Evolutionary conservation across 208 protist species (phyloP), one percentile per base, ranked within the genome.

Genomic region (Trypanosoma avium): DNA sequence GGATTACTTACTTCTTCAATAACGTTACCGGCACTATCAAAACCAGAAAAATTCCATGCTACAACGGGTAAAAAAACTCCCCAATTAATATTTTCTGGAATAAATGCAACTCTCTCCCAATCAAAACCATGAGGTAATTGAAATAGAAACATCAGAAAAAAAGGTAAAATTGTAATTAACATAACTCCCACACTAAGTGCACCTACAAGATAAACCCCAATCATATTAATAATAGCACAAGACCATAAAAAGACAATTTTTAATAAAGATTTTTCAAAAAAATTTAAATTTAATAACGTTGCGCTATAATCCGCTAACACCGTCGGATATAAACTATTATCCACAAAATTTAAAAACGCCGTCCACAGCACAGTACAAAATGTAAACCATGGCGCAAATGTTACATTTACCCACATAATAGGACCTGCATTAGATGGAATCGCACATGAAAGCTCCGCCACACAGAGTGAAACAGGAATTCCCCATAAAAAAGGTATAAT

Each of bases 401-500:
- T 42, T 46, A 88, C 90, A 79, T 96, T 96, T 13, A 96, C 84
- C 88, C 90, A 96, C 90, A 96, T 96, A 47, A 90, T 91, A 29
- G 87, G 85, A 8, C 90, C 90, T 13, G 90, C 90, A 59, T 96
- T 96, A 26, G 86, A 93, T 30, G 87, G 87, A 52, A 96, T 92
- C 4, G 87, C 74, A 59, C 86, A 93, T 21, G 87, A 81, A 1
- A 96, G 74, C 75, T 96, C 87, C 27, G 90, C 90, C 6, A 96
- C 90, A 57, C 90, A 96, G 22, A 94, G 59, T 4, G 90, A 92
- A 1, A 93, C 84, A 3, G 90, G 90, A 47, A 95, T 83, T 29
- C 90, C 90, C 90, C 90, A 95, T 27, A 90, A 70, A 62, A 92
- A 89, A 3, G 90, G 90, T 68, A 95, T 92, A 10, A 88, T n/a